Conservation (phyloP, 768 basidiomycete genomes). For the Galerina marginata region DNA sequence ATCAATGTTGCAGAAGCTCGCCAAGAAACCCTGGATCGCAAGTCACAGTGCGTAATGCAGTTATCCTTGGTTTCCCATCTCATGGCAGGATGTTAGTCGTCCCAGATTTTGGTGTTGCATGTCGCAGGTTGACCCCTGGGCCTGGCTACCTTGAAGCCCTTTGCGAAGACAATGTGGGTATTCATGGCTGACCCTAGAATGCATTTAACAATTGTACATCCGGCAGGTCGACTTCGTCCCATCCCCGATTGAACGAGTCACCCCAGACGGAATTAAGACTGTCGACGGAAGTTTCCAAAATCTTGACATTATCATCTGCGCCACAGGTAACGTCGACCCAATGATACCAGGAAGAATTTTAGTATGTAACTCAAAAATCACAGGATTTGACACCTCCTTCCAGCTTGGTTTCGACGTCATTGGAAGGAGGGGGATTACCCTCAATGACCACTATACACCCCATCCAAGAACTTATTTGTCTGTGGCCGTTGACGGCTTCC, state of each 20-base stretch:
- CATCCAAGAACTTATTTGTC: constrained; percentile 64
- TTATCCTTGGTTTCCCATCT: background rate
- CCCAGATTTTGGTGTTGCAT: constrained; percentile 62
- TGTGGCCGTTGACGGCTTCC: constrained; percentile 65
- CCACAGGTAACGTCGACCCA: constrained; percentile 50
- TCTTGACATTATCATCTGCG: constrained; percentile 66
- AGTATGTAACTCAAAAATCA: background rate
- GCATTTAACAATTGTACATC: background rate
- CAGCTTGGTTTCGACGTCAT: constrained; percentile 55
- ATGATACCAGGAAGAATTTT: background rate
- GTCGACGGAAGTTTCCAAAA: constrained; percentile 58
- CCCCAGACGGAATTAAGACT: constrained; percentile 59
- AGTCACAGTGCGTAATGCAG: constrained; percentile 47
- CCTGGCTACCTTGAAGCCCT: constrained; percentile 72
- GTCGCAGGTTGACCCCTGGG: constrained; percentile 70
- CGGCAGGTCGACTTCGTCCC: constrained; percentile 58
- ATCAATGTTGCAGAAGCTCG: constrained; percentile 55
- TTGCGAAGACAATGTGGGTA: constrained; percentile 60
- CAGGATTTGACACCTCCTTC: constrained; percentile 60
- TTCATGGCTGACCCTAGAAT: background rate
- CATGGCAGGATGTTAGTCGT: constrained; percentile 43
- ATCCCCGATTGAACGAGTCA: constrained; percentile 54
- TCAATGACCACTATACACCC: constrained; percentile 59
- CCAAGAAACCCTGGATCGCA: constrained; percentile 64
- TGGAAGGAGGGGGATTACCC: constrained; percentile 55